Base-by-base conservation (phyloP, 2,329 filamentous ascomycete species). In the Hypoxylon sp. region DNA sequence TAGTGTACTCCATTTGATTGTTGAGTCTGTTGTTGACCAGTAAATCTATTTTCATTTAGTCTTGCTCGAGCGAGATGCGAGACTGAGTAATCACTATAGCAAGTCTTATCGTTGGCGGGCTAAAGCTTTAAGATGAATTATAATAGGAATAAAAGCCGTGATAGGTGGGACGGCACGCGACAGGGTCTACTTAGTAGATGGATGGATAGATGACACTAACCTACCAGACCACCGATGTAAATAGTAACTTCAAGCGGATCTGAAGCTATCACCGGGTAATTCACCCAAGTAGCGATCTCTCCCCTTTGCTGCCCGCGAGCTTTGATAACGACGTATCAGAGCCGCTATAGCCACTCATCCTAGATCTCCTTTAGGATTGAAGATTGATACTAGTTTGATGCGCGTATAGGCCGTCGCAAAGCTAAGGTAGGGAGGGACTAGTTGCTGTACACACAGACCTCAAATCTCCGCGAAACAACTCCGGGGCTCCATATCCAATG, bases 101-200 rank as follows among this genome's bases (percentile, higher is more conserved):
- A 19, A 63, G 32, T 41, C 13, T 61, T 22, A 17, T 44, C 20
- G 47, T 37, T 32, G 30, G 15, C 22, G 46, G 46, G 47, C 51
- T 41, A 56, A 56, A 30, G 20, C 32, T 54, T n/a, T 58, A 28
- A 51, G 53, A 51, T 54, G 59, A 52, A 55, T 58, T 59, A 56
- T 52, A 65, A 55, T 19, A 47, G 62, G 59, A 59, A 59, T 56
- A 49, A 65, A 47, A 55, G 62, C 59, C 54, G 59, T 37, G 58
- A 56, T 54, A 19, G 39, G 52, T 60, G 50, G 54, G 49, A 59
- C 41, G 57, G 49, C 47, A 54, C 20, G 53, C 22, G n/a, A 53
- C 50, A 47, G 43, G 20, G 19, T 5, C 10, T 8, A 11, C 7
- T 11, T 24, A 22, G 26, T 28, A 39, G 41, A 30, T 7, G n/a